Percentiles rank a stretch among this genome's conserved stretches.
Conservation (phyloP, 345 rosid species). For the Orychophragmus violaceus region DNA sequence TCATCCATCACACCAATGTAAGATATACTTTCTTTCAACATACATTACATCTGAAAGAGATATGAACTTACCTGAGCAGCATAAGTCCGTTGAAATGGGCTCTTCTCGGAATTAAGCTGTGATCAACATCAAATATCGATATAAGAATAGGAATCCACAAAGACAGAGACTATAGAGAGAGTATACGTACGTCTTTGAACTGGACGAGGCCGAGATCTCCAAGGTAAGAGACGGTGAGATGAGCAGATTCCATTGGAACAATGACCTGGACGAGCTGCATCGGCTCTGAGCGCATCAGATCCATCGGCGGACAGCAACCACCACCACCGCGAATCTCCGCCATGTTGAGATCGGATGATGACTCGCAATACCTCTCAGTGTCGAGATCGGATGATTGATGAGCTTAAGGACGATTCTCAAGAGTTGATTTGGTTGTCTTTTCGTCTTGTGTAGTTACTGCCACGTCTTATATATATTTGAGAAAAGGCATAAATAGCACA, state of each 20-base stretch:
- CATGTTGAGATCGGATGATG: conserved; percentile 28
- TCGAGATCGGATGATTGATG: background rate
- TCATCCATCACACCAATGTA: conserved; percentile 1
- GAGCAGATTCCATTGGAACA: conserved; percentile 88
- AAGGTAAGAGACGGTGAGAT: conserved; percentile 78
- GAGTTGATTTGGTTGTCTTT: too few relatives aligned
- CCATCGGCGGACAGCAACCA: conserved; percentile 91
- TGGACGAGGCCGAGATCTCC: conserved; percentile 89
- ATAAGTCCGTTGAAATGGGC: conserved; percentile 90
- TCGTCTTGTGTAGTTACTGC: too few relatives aligned
- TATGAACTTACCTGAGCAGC: conserved; percentile 62
- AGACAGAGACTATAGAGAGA: background rate
- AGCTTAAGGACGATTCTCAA: too few relatives aligned
- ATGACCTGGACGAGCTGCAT: conserved; percentile 91
- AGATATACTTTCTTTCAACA: background rate
- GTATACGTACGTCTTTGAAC: conserved; percentile 79
- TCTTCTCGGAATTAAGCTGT: conserved; percentile 87
- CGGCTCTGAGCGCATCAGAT: conserved; percentile 84
- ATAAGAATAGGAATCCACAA: background rate
- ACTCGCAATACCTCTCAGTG: background rate
- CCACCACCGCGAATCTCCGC: conserved; percentile 45
- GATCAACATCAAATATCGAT: conserved; percentile 14
- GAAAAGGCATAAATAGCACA: too few relatives aligned
- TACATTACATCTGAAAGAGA: background rate
- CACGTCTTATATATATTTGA: too few relatives aligned